These are phyloP conservation scores for Asterionellopsis glacialis DNA, from an alignment of 108 stramenopile genomes.

Conservation along the genomic window DNA sequence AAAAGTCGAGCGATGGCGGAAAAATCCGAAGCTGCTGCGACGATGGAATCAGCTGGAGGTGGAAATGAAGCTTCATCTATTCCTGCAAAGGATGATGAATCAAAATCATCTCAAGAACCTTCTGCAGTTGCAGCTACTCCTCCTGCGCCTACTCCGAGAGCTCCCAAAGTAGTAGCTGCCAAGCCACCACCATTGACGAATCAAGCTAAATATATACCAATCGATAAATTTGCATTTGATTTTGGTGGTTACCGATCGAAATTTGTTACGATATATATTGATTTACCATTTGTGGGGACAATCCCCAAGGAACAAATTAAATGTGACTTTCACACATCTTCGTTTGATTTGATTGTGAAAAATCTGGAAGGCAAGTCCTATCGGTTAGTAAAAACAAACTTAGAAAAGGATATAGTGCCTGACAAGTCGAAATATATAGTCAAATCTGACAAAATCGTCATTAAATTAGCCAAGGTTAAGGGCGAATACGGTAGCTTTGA, in stretches of 20 bases:
- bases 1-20: slow-evolving; percentile 8
- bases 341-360: slow-evolving; percentile 77
- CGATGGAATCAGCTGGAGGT: slow-evolving; percentile 2
- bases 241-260: slow-evolving; percentile 69
- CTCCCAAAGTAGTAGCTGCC: background rate
- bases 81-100: background rate
- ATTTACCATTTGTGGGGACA: slow-evolving; percentile 49
- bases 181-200: slow-evolving; percentile 8
- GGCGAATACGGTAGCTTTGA: slow-evolving; percentile 84
- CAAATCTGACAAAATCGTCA: slow-evolving; percentile 86
- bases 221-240: slow-evolving; percentile 77
- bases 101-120: slow-evolving; percentile 1
- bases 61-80: background rate
- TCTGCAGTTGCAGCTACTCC: slow-evolving; percentile 1
- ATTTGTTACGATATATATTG: slow-evolving; percentile 69
- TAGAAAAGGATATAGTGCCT: slow-evolving; percentile 90
- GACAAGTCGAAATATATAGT: slow-evolving; percentile 74
- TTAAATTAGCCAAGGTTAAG: slow-evolving; percentile 86
- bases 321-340: slow-evolving; percentile 51
- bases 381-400: slow-evolving; percentile 84
- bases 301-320: slow-evolving; percentile 51
- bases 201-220: slow-evolving; percentile 34
- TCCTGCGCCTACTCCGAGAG: background rate
- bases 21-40: slow-evolving; percentile 5
- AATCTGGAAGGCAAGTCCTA: slow-evolving; percentile 83